Conservation (phyloP, 2,329 filamentous ascomycete genomes). For the Aspergillus nomiae region DNA sequence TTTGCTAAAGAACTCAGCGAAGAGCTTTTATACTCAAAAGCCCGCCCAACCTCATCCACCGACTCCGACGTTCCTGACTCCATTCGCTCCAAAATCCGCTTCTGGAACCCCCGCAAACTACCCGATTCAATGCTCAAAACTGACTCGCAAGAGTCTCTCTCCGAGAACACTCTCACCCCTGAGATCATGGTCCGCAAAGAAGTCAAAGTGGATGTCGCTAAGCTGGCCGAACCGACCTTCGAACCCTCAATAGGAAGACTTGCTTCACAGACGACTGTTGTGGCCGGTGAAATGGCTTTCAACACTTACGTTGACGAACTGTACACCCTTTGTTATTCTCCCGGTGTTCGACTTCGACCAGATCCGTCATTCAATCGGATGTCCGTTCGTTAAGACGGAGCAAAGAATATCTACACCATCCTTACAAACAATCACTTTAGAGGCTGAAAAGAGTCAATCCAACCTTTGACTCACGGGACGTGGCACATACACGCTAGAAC, state of each 20-base stretch:
- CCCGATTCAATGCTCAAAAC: not conserved
- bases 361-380: constrained; percentile 20
- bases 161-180: constrained; percentile 41
- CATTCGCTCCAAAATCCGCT: constrained; percentile 20
- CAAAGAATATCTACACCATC: not conserved
- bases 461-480: not conserved
- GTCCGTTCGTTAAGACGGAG: not conserved
- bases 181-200: constrained; percentile 66
- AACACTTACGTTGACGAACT: constrained; percentile 53
- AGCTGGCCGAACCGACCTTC: constrained; percentile 24
- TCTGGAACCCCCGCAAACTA: constrained; percentile 25
- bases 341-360: constrained; percentile 29
- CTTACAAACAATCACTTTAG: not conserved
- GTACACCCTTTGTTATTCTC: constrained; percentile 40
- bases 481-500: not conserved
- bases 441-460: not conserved
- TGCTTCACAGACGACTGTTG: constrained; percentile 26
- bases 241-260: constrained; percentile 22
- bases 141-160: constrained; percentile 24
- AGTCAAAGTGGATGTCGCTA: constrained; percentile 56
- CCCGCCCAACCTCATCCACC: constrained; percentile 26
- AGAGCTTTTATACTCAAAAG: constrained; percentile 56
- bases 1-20: constrained; percentile 64
- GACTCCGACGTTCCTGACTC: constrained; percentile 27
- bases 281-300: constrained; percentile 26